Percentiles rank a stretch among this genome's conserved stretches.
Evolutionary conservation across 768 basidiomycete genomes (phyloP).

Genomic region (Mrakia gelida): DNA sequence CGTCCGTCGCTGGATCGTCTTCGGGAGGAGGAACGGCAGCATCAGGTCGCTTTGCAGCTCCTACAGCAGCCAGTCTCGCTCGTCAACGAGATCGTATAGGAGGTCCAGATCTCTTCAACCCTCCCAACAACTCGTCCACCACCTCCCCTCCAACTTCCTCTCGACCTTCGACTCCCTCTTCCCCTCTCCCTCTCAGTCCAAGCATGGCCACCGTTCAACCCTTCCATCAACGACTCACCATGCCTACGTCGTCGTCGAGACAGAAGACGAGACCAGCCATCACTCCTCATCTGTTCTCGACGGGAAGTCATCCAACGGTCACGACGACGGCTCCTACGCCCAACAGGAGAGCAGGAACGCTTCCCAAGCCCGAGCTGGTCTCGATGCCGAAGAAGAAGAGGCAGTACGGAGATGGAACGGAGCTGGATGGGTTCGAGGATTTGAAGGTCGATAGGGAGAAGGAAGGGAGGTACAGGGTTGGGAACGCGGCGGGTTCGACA

Average conservation of each 20-base stretch:
- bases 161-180: conserved; percentile 18
- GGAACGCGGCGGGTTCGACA: not conserved
- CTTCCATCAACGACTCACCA: conserved; percentile 21
- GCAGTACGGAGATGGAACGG: conserved; percentile 60
- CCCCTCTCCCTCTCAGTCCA: not conserved
- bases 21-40: not conserved
- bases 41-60: conserved; percentile 23
- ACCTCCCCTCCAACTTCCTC: conserved; percentile 2
- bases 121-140: not conserved
- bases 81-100: conserved; percentile 24
- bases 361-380: conserved; percentile 31
- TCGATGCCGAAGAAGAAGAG: conserved; percentile 32
- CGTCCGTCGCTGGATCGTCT: not conserved
- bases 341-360: not conserved
- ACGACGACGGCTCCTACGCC: not conserved
- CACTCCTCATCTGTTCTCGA: conserved; percentile 3
- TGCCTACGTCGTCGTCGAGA: conserved; percentile 28
- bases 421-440: conserved; percentile 82
- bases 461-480: conserved; percentile 39
- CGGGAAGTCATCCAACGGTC: not conserved
- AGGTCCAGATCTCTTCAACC: conserved; percentile 5
- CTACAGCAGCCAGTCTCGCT: conserved; percentile 24
- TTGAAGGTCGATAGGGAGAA: conserved; percentile 81
- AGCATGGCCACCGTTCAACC: conserved; percentile 18
- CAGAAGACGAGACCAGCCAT: conserved; percentile 18